Evolutionary conservation across 495 filamentous ascomycete species (phyloP), one percentile per base, ranked within the genome.

Genomic region (Trichocladium uniseriatum): DNA sequence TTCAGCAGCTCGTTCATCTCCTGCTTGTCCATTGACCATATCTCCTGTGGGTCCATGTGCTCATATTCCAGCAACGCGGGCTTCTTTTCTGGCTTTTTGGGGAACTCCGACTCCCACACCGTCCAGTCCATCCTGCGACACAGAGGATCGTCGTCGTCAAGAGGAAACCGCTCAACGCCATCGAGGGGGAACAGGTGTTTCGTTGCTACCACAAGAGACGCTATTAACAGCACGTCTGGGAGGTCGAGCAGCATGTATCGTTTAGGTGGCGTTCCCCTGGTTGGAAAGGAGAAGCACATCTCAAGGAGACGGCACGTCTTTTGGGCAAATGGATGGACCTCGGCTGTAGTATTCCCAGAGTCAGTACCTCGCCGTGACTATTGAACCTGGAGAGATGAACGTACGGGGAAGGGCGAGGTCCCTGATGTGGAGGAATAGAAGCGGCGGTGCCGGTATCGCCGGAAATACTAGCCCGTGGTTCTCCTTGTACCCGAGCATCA

Each of bases 1-100:
- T 90, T 80, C 73, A 98, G 72, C 51, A 94, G 94, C 42, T 84
- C 77, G 53, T 92, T 83, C 44, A 96, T 61, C 50, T 94, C 78
- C 9, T 70, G 60, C 15, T 74, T 71, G 1, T 68, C 74, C 83
- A 96, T 83, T 3, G 63, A 59, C 51, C 89, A 78, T 2, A 87
- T 72, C 43, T 94, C 84, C 1, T 71, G 65, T 18, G 91, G 81
- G 5, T 72, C 79, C 43, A 87, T 64, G 8, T 76, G 61, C 35
- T 70, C 52, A 22, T 61, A 63, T 18, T 60, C 50, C 21, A 59
- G 29, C 16, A 52, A 45, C 7, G 29, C 40, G 11, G 37, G 32
- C 19, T 45, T 51, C 42, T 69, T 54, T 3, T 65, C 51, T 6
- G 35, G 24, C 19, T 54, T 49, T 6, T 69, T 53, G 11, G 59